Conservation (phyloP, 2,329 filamentous ascomycete genomes). For the Aspergillus persii region DNA sequence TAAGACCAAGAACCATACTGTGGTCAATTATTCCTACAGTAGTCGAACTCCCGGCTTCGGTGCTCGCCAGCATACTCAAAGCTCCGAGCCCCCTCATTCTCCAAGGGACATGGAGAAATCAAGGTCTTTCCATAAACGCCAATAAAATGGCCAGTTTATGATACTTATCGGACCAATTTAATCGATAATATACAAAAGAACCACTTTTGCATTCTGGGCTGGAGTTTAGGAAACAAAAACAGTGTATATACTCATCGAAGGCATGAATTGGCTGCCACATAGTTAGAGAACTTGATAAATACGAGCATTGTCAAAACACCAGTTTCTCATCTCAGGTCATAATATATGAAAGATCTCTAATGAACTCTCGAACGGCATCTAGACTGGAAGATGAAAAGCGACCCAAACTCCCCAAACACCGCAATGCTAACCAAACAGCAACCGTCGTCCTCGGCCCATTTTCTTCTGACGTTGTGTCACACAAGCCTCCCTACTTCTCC, state of each 20-base stretch:
- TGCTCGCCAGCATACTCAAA: too few species aligned
- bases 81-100: too few species aligned
- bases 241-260: neutral
- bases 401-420: constrained; percentile 14
- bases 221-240: neutral
- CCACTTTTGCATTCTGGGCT: neutral
- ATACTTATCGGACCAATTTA: neutral
- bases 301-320: neutral
- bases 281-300: neutral
- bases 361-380: neutral
- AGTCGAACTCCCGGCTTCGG: too few species aligned
- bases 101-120: neutral
- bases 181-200: neutral
- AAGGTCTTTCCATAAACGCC: neutral
- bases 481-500: neutral
- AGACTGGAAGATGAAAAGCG: neutral
- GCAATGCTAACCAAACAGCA: constrained; percentile 8
- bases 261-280: neutral
- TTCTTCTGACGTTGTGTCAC: neutral
- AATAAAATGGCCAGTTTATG: neutral
- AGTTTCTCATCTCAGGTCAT: neutral
- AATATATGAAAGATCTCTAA: too few species aligned
- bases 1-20: too few species aligned
- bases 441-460: neutral
- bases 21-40: too few species aligned